Conservation (phyloP, 2,329 filamentous ascomycete genomes). For the Colletotrichum tabaci region DNA sequence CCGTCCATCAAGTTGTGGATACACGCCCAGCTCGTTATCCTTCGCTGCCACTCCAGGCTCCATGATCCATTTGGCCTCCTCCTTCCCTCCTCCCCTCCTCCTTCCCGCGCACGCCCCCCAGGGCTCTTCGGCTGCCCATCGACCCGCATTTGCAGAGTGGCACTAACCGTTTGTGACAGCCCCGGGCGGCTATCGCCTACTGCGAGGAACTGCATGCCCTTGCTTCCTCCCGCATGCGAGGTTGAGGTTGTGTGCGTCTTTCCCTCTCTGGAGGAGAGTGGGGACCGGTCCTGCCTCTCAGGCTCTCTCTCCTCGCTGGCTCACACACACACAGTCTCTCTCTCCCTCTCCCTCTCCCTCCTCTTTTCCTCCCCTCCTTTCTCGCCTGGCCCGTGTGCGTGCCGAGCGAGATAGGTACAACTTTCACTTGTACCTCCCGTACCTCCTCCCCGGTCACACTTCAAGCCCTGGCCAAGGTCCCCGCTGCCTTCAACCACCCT, state of each 20-base stretch:
- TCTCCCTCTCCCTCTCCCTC: neutral
- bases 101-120: constrained; percentile 24
- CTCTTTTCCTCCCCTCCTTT: neutral
- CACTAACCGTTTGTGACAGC: constrained; percentile 38
- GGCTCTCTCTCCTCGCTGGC: neutral
- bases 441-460: constrained; percentile 30
- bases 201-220: constrained; percentile 38
- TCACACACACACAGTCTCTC: neutral
- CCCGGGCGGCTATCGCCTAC: constrained; percentile 42
- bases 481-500: constrained; percentile 30
- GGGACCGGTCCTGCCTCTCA: neutral
- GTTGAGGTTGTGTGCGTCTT: neutral
- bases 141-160: constrained; percentile 32
- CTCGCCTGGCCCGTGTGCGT: constrained; percentile 25
- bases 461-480: constrained; percentile 27
- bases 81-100: constrained; percentile 3
- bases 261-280: neutral
- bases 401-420: constrained; percentile 27
- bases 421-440: constrained; percentile 34
- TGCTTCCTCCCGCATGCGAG: constrained; percentile 40
- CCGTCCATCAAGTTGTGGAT: constrained; percentile 28
- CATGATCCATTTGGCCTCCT: neutral
- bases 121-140: constrained; percentile 27
- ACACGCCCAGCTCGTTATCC: constrained; percentile 16
- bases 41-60: neutral